Percentiles rank a stretch among this genome's conserved stretches.
These are phyloP conservation scores for Ophiostoma sp. DNA, from an alignment of 2,329 filamentous ascomycete genomes.

Conservation along the genomic window DNA sequence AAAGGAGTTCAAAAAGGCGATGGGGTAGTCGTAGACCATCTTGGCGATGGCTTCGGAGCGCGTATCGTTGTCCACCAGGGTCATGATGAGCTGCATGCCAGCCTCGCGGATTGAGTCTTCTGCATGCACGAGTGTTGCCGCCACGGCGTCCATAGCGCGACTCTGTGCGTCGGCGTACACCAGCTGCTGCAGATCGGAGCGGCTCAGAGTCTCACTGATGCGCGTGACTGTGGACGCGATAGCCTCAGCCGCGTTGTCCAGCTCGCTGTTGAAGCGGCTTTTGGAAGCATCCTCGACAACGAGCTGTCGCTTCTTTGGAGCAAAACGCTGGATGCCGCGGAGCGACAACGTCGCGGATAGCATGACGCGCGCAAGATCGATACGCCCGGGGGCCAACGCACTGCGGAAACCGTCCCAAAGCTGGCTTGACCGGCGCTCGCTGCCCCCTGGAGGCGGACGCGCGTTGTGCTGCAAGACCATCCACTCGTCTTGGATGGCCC, in stretches of 20 bases:
- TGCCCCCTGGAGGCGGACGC: conserved; percentile 58
- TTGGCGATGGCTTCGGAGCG: conserved; percentile 47
- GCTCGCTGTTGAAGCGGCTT: conserved; percentile 70
- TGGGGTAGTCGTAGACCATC: conserved; percentile 43
- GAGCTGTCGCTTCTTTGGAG: conserved; percentile 45
- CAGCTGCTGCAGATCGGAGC: conserved; percentile 61
- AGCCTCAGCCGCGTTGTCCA: conserved; percentile 49
- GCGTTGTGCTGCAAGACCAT: conserved; percentile 55
- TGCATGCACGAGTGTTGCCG: conserved; percentile 72
- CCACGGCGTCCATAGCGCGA: conserved; percentile 61
- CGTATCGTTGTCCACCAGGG: conserved; percentile 62
- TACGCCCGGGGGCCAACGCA: conserved; percentile 59
- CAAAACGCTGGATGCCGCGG: conserved; percentile 69
- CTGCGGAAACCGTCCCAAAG: conserved; percentile 75
- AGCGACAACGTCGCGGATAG: conserved; percentile 65
- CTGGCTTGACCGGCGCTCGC: conserved; percentile 63
- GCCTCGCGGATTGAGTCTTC: conserved; percentile 74
- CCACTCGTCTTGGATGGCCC: conserved; percentile 63
- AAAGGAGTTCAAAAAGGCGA: conserved; percentile 41
- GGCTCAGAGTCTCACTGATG: conserved; percentile 64
- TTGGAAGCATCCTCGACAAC: conserved; percentile 43
- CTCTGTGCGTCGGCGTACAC: conserved; percentile 47
- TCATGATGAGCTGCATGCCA: conserved; percentile 75
- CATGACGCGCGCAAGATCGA: conserved; percentile 69
- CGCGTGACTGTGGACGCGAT: conserved; percentile 72